Evolutionary conservation across 768 basidiomycete species (phyloP).

Genomic region (Kondoa subrosea): DNA sequence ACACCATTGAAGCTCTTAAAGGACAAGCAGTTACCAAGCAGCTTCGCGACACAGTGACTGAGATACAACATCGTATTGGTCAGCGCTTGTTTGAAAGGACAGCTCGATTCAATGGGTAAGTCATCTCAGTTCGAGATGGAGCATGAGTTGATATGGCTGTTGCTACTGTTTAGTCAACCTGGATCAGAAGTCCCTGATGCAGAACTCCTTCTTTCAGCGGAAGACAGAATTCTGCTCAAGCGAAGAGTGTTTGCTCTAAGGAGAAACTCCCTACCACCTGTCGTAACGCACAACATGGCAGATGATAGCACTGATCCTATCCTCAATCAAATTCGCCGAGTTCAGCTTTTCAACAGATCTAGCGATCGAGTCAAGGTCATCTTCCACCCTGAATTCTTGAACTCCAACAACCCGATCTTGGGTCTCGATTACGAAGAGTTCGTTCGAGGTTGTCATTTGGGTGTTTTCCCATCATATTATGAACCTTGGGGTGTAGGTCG

Average conservation of each 20-base stretch:
- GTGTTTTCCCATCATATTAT: constrained; percentile 96
- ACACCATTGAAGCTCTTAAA: constrained; percentile 93
- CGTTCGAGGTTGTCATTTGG: constrained; percentile 90
- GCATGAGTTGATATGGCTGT: background rate
- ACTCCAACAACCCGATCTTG: constrained; percentile 90
- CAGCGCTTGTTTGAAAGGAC: constrained; percentile 85
- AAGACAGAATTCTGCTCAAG: constrained; percentile 88
- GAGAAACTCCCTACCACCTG: constrained; percentile 80
- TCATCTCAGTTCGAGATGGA: background rate
- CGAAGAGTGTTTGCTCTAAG: constrained; percentile 91
- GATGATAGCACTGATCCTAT: constrained; percentile 87
- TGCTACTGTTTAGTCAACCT: constrained; percentile 46
- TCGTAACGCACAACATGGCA: constrained; percentile 97
- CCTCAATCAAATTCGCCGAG: constrained; percentile 80
- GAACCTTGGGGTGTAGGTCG: constrained; percentile 42
- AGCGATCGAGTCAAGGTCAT: constrained; percentile 87
- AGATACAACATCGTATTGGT: constrained; percentile 85
- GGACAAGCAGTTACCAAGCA: constrained; percentile 95
- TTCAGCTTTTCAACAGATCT: constrained; percentile 78
- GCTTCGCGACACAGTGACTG: constrained; percentile 81
- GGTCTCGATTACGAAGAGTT: constrained; percentile 99
- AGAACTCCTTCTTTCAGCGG: constrained; percentile 61
- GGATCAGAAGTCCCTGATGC: constrained; percentile 54
- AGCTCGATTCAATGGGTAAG: constrained; percentile 69
- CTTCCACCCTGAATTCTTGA: constrained; percentile 96